Evolutionary conservation across 257 asterid species (phyloP).

Genomic region (Galeopsis tetrahit): DNA sequence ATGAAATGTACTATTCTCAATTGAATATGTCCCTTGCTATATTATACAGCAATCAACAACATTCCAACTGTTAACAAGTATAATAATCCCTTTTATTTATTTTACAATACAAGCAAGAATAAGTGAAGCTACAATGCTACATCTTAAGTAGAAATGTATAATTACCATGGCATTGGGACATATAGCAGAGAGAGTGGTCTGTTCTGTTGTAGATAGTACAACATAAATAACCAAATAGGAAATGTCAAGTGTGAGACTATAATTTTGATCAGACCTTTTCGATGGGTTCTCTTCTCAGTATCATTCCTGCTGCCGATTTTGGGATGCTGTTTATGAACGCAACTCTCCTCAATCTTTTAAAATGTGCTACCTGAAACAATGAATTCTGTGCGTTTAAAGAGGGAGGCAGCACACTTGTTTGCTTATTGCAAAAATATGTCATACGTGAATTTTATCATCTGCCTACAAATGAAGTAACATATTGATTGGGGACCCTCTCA

Average conservation of each 20-base stretch:
- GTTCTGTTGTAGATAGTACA: neutral
- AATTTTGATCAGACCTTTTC: constrained; percentile 72
- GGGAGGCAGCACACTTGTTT: no score
- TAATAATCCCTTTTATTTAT: no score
- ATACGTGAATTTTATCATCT: neutral
- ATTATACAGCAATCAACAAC: no score
- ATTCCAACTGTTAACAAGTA: no score
- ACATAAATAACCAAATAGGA: neutral
- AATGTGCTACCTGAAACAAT: constrained; percentile 77
- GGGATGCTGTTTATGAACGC: constrained; percentile 79
- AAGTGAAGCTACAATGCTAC: neutral
- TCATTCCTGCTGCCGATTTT: constrained; percentile 86
- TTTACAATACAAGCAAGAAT: neutral
- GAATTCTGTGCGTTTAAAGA: neutral
- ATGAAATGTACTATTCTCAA: no score
- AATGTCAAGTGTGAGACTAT: constrained; percentile 23
- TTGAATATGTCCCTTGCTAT: no score
- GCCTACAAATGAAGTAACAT: neutral
- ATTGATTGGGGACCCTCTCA: neutral
- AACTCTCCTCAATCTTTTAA: constrained; percentile 70
- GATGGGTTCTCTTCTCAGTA: constrained; percentile 82
- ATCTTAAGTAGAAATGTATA: neutral
- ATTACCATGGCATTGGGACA: neutral
- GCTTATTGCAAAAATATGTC: no score
- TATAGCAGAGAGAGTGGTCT: neutral